Percentiles rank a stretch among this genome's conserved stretches.
Conservation (phyloP, 305 asterid species). For the Euphrasia arctica region DNA sequence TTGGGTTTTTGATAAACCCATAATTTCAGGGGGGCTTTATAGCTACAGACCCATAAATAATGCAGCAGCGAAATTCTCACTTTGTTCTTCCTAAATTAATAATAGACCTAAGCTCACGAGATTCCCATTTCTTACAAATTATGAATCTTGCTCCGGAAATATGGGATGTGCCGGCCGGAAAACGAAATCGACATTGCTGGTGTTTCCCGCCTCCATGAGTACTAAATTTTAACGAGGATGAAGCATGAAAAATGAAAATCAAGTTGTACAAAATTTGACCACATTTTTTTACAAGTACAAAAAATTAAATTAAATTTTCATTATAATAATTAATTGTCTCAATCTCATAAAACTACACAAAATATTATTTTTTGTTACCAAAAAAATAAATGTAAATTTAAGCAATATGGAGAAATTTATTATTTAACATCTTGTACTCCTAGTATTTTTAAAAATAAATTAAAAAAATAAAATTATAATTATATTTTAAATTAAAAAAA, state of each 20-base stretch:
- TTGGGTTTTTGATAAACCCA: slow-evolving; percentile 9
- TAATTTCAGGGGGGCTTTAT: slow-evolving; percentile 22
- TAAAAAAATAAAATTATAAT: too few relatives aligned
- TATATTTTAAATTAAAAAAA: too few relatives aligned
- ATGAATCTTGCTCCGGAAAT: not conserved
- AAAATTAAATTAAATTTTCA: too few relatives aligned
- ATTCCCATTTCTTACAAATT: not conserved
- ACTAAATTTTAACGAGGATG: not conserved
- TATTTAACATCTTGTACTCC: too few relatives aligned
- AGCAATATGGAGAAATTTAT: too few relatives aligned
- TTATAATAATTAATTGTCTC: too few relatives aligned
- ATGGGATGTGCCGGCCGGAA: not conserved
- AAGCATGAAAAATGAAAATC: not conserved
- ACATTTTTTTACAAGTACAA: too few relatives aligned
- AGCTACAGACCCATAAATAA: not conserved
- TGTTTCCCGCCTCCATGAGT: not conserved
- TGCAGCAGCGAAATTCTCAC: slow-evolving; percentile 3
- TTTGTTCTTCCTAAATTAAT: slow-evolving; percentile 1
- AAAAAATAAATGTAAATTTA: too few relatives aligned
- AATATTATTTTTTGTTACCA: too few relatives aligned
- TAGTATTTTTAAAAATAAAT: too few relatives aligned
- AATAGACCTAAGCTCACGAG: not conserved
- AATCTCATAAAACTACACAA: too few relatives aligned
- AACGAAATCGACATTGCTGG: not conserved
- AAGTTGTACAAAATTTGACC: too few relatives aligned